Conservation (phyloP, 1,139 yeast genomes). For the Maudiozyma humilis region DNA sequence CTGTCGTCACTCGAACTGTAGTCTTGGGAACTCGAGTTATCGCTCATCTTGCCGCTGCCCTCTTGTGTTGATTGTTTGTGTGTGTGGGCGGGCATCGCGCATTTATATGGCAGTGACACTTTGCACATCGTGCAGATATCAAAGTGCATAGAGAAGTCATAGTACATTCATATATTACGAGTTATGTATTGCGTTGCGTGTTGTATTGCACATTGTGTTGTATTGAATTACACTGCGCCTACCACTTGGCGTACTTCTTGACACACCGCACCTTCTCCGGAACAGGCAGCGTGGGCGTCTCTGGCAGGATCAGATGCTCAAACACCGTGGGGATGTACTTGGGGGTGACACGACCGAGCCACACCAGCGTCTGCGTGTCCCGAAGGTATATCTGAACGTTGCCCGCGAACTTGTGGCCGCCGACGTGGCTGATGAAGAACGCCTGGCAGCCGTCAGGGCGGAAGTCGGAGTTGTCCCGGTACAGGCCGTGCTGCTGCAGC, state of each 20-base stretch:
- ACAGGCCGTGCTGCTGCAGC: conserved; percentile 58
- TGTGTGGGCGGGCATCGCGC: not conserved
- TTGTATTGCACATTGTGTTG: too few relatives aligned
- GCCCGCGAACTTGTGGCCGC: conserved; percentile 93
- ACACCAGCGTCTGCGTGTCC: conserved; percentile 60
- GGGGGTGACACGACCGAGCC: conserved; percentile 85
- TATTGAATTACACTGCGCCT: too few relatives aligned
- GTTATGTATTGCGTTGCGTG: too few relatives aligned
- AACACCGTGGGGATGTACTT: conserved; percentile 64
- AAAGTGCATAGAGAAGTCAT: too few relatives aligned
- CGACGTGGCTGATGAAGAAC: conserved; percentile 72
- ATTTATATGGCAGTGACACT: not conserved
- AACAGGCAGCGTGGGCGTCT: conserved; percentile 24
- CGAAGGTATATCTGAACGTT: conserved; percentile 70
- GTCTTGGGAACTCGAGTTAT: conserved; percentile 4
- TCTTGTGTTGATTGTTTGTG: not conserved
- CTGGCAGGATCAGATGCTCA: conserved; percentile 40
- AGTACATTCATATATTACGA: too few relatives aligned
- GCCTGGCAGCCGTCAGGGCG: conserved; percentile 70
- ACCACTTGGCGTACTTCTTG: conserved; percentile 27
- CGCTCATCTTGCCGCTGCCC: not conserved
- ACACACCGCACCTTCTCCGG: conserved; percentile 32
- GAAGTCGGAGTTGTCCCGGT: conserved; percentile 65
- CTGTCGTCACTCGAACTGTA: conserved; percentile 6
- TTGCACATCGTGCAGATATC: too few relatives aligned